Evolutionary conservation across 805 yeast species (phyloP).

Genomic region (Lachancea sp.): DNA sequence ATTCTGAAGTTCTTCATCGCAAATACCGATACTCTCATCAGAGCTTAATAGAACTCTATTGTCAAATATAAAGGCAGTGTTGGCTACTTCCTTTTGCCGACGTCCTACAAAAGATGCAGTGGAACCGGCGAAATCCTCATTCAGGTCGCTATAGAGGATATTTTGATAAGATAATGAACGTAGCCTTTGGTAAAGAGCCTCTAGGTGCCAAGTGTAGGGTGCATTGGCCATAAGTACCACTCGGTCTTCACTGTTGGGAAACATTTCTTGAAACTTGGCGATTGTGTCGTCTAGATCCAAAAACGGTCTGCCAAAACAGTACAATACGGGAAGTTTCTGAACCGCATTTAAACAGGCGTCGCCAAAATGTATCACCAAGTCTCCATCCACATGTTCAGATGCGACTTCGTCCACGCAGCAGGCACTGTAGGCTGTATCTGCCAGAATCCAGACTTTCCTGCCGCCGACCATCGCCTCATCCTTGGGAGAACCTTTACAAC

Average conservation of each 20-base stretch:
- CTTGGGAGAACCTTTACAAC: not conserved
- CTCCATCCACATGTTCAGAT: conserved; percentile 84
- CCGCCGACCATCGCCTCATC: not conserved
- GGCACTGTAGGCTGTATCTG: conserved; percentile 91
- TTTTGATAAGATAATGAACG: conserved; percentile 30
- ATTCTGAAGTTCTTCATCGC: conserved; percentile 27
- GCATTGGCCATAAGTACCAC: conserved; percentile 72
- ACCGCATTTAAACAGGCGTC: conserved; percentile 87
- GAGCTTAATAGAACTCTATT: conserved; percentile 25
- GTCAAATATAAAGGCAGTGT: conserved; percentile 31
- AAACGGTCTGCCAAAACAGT: conserved; percentile 67
- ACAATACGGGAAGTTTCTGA: conserved; percentile 64
- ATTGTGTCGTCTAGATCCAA: conserved; percentile 40
- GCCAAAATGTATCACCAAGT: conserved; percentile 86
- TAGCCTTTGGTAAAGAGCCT: conserved; percentile 34
- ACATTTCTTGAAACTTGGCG: conserved; percentile 38
- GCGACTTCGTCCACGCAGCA: conserved; percentile 98
- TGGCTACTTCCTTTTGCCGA: conserved; percentile 8
- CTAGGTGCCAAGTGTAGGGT: conserved; percentile 47
- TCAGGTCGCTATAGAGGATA: conserved; percentile 38
- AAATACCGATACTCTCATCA: conserved; percentile 23
- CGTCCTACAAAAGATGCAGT: conserved; percentile 41
- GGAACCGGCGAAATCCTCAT: conserved; percentile 25
- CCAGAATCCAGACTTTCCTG: conserved; percentile 68
- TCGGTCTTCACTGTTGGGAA: conserved; percentile 36